Conservation (phyloP, 345 rosid species). For the Rhodamnia argentea region DNA sequence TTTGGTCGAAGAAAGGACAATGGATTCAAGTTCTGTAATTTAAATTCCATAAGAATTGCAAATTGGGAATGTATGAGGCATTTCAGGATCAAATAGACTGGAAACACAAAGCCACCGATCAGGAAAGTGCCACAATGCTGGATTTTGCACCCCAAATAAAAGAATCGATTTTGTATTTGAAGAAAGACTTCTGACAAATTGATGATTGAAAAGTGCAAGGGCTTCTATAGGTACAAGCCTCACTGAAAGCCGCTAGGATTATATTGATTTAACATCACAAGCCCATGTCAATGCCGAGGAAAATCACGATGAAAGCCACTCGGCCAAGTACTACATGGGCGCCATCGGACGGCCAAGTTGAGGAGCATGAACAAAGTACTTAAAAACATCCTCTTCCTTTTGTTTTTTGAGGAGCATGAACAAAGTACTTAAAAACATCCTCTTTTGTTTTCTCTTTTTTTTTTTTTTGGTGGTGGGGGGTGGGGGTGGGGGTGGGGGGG, state of each 20-base stretch:
- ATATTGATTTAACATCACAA: too few relatives aligned
- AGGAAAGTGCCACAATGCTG: constrained; percentile 35
- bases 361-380: neutral
- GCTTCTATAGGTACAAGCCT: constrained; percentile 82
- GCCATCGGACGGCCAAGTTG: neutral
- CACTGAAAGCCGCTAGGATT: too few relatives aligned
- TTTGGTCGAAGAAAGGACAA: neutral
- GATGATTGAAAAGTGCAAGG: neutral
- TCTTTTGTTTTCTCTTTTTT: too few relatives aligned
- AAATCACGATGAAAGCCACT: too few relatives aligned
- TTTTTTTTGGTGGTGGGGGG: too few relatives aligned
- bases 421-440: neutral
- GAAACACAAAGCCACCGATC: constrained; percentile 16
- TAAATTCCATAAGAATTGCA: neutral
- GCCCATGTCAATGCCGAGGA: too few relatives aligned
- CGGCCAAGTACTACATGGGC: too few relatives aligned
- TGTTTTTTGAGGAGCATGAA: neutral
- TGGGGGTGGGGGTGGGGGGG: too few relatives aligned
- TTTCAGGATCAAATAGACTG: constrained; percentile 62
- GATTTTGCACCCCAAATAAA: constrained; percentile 34
- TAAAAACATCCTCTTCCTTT: neutral
- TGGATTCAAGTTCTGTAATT: neutral
- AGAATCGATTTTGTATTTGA: neutral
- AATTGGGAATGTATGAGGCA: constrained; percentile 32
- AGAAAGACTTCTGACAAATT: too few relatives aligned